Evolutionary conservation across 192 early-diverging fungal species (phyloP).

Genomic region (Paraglomus occultum): DNA sequence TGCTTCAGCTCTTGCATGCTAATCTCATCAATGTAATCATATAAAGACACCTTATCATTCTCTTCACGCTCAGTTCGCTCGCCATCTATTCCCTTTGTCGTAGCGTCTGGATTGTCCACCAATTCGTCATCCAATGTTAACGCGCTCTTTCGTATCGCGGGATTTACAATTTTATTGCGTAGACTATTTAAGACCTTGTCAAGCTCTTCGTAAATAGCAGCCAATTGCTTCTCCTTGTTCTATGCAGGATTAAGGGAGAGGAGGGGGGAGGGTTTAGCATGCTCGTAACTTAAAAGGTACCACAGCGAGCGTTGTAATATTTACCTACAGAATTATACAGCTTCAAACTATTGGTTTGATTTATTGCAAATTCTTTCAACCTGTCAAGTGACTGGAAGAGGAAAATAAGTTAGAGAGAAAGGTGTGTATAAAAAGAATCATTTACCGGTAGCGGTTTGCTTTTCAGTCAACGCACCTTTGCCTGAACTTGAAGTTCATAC

Average conservation of each 20-base stretch:
- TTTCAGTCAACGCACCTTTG: background rate
- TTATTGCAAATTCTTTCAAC: conserved; percentile 13
- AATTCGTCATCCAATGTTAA: background rate
- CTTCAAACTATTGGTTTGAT: conserved; percentile 23
- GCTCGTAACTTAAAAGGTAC: too few species aligned
- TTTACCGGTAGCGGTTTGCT: too few species aligned
- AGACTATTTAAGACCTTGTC: conserved; percentile 16
- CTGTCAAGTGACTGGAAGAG: conserved; percentile 15
- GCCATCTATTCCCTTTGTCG: background rate
- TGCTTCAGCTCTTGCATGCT: conserved; percentile 23
- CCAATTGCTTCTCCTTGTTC: conserved; percentile 29
- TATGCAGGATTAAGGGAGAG: background rate
- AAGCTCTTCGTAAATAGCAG: conserved; percentile 9
- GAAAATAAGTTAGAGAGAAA: too few species aligned
- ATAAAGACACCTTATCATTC: conserved; percentile 23
- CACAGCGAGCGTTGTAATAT: too few species aligned
- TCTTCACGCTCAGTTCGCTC: background rate
- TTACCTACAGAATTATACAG: conserved; percentile 26
- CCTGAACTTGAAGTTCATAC: conserved; percentile 22
- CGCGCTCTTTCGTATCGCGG: conserved; percentile 21
- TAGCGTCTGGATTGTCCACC: background rate
- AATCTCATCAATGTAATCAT: conserved; percentile 28
- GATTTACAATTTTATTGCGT: conserved; percentile 18
- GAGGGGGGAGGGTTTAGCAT: too few species aligned
- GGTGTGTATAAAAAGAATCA: too few species aligned